Evolutionary conservation across 176 grass and related monocot species (phyloP).

Genomic region (Aegilops speltoides): DNA sequence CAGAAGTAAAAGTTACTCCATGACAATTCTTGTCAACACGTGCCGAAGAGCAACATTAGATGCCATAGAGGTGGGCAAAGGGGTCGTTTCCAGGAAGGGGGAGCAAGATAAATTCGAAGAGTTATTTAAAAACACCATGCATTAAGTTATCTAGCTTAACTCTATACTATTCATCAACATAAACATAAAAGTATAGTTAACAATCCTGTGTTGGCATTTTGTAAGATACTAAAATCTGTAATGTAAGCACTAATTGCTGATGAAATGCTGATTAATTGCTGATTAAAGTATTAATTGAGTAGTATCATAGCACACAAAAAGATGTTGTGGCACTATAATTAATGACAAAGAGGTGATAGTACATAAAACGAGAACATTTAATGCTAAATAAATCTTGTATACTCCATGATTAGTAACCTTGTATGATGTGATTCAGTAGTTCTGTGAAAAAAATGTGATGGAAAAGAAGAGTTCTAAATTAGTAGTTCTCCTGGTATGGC

Average conservation of each 20-base stretch:
- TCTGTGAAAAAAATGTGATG: too few relatives aligned
- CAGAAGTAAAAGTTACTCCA: not conserved
- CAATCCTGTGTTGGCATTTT: not conserved
- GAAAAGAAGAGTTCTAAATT: too few relatives aligned
- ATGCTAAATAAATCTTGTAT: too few relatives aligned
- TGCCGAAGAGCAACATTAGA: not conserved
- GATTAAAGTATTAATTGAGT: not conserved
- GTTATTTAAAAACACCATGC: not conserved
- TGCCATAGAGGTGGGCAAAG: not conserved
- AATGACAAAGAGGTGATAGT: too few relatives aligned
- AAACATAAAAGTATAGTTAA: not conserved
- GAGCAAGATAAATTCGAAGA: not conserved
- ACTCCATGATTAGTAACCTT: too few relatives aligned
- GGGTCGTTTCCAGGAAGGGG: not conserved
- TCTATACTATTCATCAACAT: not conserved
- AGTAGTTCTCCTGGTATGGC: too few relatives aligned
- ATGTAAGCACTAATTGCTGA: not conserved
- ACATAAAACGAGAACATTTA: too few relatives aligned
- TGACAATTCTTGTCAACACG: not conserved
- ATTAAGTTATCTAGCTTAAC: constrained; percentile 1
- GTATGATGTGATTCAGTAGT: too few relatives aligned
- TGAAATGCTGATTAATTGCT: not conserved
- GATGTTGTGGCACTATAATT: too few relatives aligned
- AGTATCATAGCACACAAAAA: too few relatives aligned
- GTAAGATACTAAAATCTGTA: not conserved